These are phyloP conservation scores for Prunus fruticosa DNA, from an alignment of 306 rosid genomes.

Conservation along the genomic window DNA sequence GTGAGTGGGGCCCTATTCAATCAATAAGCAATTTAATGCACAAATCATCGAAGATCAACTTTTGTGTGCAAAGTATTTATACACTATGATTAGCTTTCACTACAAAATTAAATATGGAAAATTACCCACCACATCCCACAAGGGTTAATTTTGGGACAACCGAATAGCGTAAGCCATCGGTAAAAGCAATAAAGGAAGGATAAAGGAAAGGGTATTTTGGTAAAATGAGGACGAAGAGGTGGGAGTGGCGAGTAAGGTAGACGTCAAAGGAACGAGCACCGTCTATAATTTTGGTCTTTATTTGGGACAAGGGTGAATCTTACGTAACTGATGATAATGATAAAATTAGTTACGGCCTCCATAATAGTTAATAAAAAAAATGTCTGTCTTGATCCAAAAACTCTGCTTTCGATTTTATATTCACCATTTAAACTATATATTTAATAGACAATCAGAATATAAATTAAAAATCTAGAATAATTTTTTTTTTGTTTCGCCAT, in stretches of 20 bases:
- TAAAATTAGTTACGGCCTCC: neutral
- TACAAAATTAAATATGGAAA: constrained; percentile 8
- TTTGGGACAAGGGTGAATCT: constrained; percentile 25
- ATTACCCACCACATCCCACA: neutral
- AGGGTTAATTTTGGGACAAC: constrained; percentile 22
- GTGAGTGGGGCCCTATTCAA: constrained; percentile 36
- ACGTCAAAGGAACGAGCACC: constrained; percentile 11
- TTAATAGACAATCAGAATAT: too few relatives aligned
- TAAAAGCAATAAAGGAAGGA: neutral
- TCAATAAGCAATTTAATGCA: constrained; percentile 52
- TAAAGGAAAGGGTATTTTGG: constrained; percentile 19
- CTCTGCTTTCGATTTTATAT: too few relatives aligned
- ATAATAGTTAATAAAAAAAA: neutral
- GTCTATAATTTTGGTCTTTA: neutral
- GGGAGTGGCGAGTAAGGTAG: constrained; percentile 22
- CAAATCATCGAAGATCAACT: constrained; percentile 36
- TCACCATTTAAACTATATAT: too few relatives aligned
- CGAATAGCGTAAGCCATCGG: neutral
- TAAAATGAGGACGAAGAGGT: constrained; percentile 2
- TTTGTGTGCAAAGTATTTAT: constrained; percentile 3
- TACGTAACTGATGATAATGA: constrained; percentile 6
- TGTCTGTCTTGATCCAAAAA: too few relatives aligned
- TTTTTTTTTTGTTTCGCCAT: too few relatives aligned
- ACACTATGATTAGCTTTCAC: constrained; percentile 15
- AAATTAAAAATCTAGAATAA: too few relatives aligned